phyloP scores from a whole-genome alignment of 2,329 filamentous ascomycete species.

The Epichloe baconii region DNA sequence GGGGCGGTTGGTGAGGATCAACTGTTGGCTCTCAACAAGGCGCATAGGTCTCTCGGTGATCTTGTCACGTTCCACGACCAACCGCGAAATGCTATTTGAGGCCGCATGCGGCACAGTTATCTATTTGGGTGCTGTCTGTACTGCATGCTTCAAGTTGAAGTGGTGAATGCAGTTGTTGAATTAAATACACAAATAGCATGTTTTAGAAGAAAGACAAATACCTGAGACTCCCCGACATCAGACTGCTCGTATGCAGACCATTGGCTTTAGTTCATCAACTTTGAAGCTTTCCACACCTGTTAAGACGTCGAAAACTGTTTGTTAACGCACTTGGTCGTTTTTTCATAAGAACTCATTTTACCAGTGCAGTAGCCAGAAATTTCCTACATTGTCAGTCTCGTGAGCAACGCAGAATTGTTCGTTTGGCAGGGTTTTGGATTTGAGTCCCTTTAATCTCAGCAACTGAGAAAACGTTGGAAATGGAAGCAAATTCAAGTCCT shows the following conservation, averaged over 20 bases:
- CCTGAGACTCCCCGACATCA: neutral
- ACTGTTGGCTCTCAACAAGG: conserved; percentile 6
- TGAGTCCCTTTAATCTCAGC: neutral
- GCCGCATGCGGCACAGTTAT: conserved; percentile 9
- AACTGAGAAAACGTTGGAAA: neutral
- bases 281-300: neutral
- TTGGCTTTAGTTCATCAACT: neutral
- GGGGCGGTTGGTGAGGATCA: conserved; percentile 6
- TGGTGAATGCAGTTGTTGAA: neutral
- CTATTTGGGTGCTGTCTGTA: neutral
- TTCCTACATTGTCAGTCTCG: neutral
- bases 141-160: neutral
- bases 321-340: neutral
- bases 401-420: neutral
- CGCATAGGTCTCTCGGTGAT: conserved; percentile 6
- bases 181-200: conserved; percentile 5
- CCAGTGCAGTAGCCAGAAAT: neutral
- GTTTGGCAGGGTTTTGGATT: no score
- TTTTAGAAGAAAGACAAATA: conserved; percentile 1
- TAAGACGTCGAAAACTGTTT: neutral
- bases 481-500: neutral
- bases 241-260: neutral
- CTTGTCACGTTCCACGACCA: conserved; percentile 6
- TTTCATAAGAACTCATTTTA: neutral
- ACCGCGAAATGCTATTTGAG: conserved; percentile 7